These are phyloP conservation scores for Blumeria graminis DNA, from an alignment of 2,329 filamentous ascomycete genomes.

Conservation along the genomic window DNA sequence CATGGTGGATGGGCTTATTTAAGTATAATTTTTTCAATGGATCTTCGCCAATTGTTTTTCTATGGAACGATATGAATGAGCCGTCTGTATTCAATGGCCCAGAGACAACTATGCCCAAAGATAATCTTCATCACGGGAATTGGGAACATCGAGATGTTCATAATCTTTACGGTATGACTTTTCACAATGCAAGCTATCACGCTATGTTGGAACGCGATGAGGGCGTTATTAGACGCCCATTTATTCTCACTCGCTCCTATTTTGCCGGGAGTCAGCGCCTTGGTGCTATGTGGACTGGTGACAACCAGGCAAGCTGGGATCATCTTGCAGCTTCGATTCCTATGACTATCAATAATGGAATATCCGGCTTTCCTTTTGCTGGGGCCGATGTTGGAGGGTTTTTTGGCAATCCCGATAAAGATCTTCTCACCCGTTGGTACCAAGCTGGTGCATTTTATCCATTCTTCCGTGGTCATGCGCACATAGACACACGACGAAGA, in stretches of 20 bases:
- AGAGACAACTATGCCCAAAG: slow-evolving; percentile 96
- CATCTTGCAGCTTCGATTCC: slow-evolving; percentile 76
- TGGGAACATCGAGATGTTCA: slow-evolving; percentile 97
- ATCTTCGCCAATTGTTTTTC: slow-evolving; percentile 62
- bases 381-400: slow-evolving; percentile 94
- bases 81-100: slow-evolving; percentile 97
- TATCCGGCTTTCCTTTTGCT: slow-evolving; percentile 79
- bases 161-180: slow-evolving; percentile 86
- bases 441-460: slow-evolving; percentile 93
- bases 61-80: slow-evolving; percentile 99
- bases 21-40: slow-evolving; percentile 74
- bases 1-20: slow-evolving; percentile 83
- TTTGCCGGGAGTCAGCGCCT: slow-evolving; percentile 74
- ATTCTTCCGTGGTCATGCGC: slow-evolving; percentile 91
- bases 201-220: slow-evolving; percentile 67
- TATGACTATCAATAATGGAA: slow-evolving; percentile 82
- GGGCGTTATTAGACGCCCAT: slow-evolving; percentile 65
- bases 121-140: slow-evolving; percentile 72
- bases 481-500: slow-evolving; percentile 83
- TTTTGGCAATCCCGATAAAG: slow-evolving; percentile 88
- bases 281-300: slow-evolving; percentile 96
- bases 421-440: slow-evolving; percentile 85
- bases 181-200: slow-evolving; percentile 81
- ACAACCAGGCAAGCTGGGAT: slow-evolving; percentile 84
- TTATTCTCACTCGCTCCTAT: slow-evolving; percentile 80